A percentile compares a stretch with the other conserved stretches of the same genome.
Evolutionary conservation across 129 eudicot species (phyloP).

Genomic region (Pittosporum tobira): DNA sequence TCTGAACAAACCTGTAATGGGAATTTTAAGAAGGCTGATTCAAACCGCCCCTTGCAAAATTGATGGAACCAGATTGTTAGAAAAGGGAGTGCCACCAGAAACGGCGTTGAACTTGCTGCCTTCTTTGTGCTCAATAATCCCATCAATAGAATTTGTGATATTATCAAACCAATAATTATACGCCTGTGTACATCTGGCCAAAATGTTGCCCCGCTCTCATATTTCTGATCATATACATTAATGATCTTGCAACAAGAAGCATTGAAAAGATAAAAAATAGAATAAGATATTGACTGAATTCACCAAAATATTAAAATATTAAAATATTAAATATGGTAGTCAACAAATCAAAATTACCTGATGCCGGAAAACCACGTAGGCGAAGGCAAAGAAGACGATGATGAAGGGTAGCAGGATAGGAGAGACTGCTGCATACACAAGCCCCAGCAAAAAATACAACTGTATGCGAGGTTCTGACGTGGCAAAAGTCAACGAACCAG

Average conservation of each 20-base stretch:
- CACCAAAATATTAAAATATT: no score
- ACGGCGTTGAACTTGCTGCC: slow-evolving; percentile 42
- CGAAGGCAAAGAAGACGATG: slow-evolving; percentile 68
- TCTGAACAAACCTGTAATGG: slow-evolving; percentile 69
- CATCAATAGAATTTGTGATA: slow-evolving; percentile 73
- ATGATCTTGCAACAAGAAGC: slow-evolving; percentile 53
- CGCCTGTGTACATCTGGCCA: slow-evolving; percentile 99
- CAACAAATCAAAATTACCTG: slow-evolving; percentile 46
- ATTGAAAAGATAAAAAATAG: no score
- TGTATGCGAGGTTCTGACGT: slow-evolving; percentile 76
- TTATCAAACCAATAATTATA: slow-evolving; percentile 59
- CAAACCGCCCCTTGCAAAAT: slow-evolving; percentile 84
- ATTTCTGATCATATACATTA: slow-evolving; percentile 89
- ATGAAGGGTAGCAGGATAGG: slow-evolving; percentile 82
- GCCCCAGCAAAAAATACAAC: slow-evolving; percentile 68
- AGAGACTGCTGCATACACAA: slow-evolving; percentile 64
- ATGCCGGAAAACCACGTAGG: slow-evolving; percentile 78
- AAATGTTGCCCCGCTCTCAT: slow-evolving; percentile 85
- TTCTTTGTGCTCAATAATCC: slow-evolving; percentile 82
- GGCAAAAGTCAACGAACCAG: slow-evolving; percentile 59
- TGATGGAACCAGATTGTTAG: slow-evolving; percentile 83
- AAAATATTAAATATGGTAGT: background rate
- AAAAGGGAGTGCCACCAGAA: slow-evolving; percentile 63
- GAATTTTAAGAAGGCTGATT: slow-evolving; percentile 58
- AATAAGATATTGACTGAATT: no score